Conservation (phyloP, 1,284 basidiomycete genomes). For the Ustilago shanxiensis region DNA sequence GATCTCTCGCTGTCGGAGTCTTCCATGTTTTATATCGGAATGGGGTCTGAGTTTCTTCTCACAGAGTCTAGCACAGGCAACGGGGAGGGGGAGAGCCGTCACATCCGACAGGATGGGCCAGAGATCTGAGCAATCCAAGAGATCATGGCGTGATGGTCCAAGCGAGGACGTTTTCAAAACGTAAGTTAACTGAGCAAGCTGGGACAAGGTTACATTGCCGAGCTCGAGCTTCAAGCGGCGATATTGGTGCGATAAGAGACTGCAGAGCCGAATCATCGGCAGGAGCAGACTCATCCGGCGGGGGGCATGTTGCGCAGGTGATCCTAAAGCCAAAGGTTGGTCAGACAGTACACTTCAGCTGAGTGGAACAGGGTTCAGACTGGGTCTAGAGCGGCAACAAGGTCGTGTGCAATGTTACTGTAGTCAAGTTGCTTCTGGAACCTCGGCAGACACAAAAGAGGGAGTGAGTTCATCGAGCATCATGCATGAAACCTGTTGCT, state of each 20-base stretch:
- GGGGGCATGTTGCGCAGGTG: neutral
- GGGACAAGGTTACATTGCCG: neutral
- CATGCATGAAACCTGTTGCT: neutral
- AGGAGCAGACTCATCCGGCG: slow-evolving; percentile 2
- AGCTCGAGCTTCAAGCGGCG: no score
- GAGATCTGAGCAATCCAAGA: neutral
- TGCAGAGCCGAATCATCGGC: slow-evolving; percentile 6
- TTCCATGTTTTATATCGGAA: no score
- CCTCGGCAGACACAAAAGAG: neutral
- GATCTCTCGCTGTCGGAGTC: no score
- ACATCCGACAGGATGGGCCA: slow-evolving; percentile 1
- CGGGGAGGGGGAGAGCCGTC: neutral
- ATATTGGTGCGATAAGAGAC: slow-evolving; percentile 13
- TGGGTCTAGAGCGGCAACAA: neutral
- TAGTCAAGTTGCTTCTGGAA: no score
- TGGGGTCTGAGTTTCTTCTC: no score
- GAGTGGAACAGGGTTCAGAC: neutral
- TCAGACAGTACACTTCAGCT: neutral
- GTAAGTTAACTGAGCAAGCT: no score
- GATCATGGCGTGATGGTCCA: neutral
- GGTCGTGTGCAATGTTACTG: neutral
- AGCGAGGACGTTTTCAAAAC: slow-evolving; percentile 5
- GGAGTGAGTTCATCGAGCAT: slow-evolving; percentile 8
- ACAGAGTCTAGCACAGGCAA: neutral
- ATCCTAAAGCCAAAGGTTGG: neutral